A percentile compares a stretch with the other conserved stretches of the same genome.
Conservation (phyloP, 164 flowering plant genomes). For the Warburgia ugandensis region DNA sequence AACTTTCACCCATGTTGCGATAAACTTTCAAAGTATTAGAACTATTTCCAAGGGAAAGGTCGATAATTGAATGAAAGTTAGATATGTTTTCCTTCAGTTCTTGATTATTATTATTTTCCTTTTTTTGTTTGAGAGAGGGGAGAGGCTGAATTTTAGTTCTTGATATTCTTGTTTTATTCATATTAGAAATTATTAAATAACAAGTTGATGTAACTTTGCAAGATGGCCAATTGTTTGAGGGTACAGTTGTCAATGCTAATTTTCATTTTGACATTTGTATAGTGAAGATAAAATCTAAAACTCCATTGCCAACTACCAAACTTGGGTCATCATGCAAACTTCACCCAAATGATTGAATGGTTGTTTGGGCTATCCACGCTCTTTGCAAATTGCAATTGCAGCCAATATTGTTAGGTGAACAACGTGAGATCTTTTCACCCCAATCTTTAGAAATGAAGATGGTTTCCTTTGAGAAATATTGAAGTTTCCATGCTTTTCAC, state of each 20-base stretch:
- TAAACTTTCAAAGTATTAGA: conserved; percentile 45
- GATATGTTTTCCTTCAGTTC: neutral
- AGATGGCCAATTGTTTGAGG: conserved; percentile 92
- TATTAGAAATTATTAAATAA: conserved; percentile 1
- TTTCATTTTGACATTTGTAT: conserved; percentile 86
- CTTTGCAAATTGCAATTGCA: conserved; percentile 90
- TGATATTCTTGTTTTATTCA: neutral
- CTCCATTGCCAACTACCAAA: conserved; percentile 78
- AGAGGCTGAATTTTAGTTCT: no score
- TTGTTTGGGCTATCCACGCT: conserved; percentile 87
- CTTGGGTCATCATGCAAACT: conserved; percentile 77
- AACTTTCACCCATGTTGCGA: conserved; percentile 89
- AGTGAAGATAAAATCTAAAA: conserved; percentile 73
- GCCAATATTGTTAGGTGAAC: conserved; percentile 85
- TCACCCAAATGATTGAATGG: conserved; percentile 95
- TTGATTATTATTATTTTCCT: neutral
- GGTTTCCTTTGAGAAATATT: no score
- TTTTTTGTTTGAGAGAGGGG: neutral
- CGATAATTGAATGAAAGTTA: conserved; percentile 10
- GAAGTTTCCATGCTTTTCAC: no score
- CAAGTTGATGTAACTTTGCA: conserved; percentile 92
- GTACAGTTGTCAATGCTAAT: conserved; percentile 77
- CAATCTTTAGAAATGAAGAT: no score
- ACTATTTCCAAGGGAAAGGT: conserved; percentile 60
- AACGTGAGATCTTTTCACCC: no score